A percentile compares a stretch with the other conserved stretches of the same genome.
Conservation (phyloP, 768 basidiomycete genomes). For the Suillus americanus region DNA sequence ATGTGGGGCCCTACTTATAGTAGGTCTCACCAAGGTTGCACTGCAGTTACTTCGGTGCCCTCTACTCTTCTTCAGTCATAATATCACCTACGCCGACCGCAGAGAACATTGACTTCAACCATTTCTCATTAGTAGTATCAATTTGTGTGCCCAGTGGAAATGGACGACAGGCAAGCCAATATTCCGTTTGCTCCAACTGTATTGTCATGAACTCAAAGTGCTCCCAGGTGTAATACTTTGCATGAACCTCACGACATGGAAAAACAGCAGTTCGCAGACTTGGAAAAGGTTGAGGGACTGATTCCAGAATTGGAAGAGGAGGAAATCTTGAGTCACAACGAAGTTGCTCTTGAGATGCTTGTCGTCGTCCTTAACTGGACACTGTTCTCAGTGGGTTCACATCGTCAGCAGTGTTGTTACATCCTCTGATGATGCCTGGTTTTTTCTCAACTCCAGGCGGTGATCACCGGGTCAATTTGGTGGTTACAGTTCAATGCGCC, state of each 20-base stretch:
- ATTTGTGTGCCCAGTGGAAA: neutral
- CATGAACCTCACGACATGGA: neutral
- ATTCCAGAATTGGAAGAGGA: neutral
- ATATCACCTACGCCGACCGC: neutral
- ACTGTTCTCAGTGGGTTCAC: neutral
- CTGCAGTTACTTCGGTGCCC: neutral
- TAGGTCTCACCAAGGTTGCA: too few relatives aligned
- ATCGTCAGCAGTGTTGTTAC: neutral
- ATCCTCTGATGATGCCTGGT: neutral
- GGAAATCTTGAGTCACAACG: neutral
- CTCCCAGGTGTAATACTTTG: neutral
- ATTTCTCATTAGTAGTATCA: neutral
- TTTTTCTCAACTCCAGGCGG: neutral
- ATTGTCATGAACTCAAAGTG: neutral
- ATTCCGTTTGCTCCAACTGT: neutral
- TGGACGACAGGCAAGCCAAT: neutral
- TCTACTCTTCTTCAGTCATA: neutral
- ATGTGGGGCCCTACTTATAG: too few relatives aligned
- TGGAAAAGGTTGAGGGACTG: neutral
- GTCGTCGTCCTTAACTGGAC: neutral
- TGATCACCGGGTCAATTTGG: neutral
- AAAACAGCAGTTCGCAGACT: neutral
- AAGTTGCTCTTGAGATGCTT: neutral
- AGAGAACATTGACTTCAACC: neutral
- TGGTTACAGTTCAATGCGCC: neutral